Evolutionary conservation across 805 yeast species (phyloP).

Genomic region (Nakazawaea laoshanensis): DNA sequence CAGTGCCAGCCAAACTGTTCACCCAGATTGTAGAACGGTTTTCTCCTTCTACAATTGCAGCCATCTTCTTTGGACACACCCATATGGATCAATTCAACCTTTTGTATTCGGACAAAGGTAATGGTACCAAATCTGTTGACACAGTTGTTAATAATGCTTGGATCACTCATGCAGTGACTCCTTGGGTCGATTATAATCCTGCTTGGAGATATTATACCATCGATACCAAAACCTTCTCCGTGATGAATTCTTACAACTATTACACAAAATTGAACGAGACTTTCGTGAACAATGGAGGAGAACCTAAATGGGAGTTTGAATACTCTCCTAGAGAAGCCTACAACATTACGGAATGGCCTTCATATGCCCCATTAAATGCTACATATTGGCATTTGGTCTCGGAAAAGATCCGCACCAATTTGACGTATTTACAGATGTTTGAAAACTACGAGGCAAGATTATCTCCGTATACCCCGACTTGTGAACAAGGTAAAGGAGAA

Average conservation of each 20-base stretch:
- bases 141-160: conserved; percentile 50
- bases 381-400: conserved; percentile 60
- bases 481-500: conserved; percentile 23
- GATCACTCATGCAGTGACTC: conserved; percentile 62
- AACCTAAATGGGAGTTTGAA: conserved; percentile 55
- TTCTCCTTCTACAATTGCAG: conserved; percentile 62
- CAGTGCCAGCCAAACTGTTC: conserved; percentile 49
- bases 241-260: conserved; percentile 52
- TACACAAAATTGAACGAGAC: conserved; percentile 55
- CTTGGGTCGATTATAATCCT: conserved; percentile 52
- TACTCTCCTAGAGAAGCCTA: conserved; percentile 59
- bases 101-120: conserved; percentile 40
- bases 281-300: conserved; percentile 40
- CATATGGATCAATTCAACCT: conserved; percentile 62
- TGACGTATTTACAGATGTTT: conserved; percentile 39
- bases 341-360: conserved; percentile 50
- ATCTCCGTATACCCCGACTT: conserved; percentile 46
- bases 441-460: conserved; percentile 40
- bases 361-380: conserved; percentile 50
- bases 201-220: conserved; percentile 68
- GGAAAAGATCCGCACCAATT: conserved; percentile 30
- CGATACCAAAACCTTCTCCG: conserved; percentile 49
- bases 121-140: conserved; percentile 29
- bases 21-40: conserved; percentile 55
- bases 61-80: conserved; percentile 63